Evolutionary conservation across 768 basidiomycete species (phyloP), one percentile per base, ranked within the genome.

Genomic region (Tricholoma matsutake): DNA sequence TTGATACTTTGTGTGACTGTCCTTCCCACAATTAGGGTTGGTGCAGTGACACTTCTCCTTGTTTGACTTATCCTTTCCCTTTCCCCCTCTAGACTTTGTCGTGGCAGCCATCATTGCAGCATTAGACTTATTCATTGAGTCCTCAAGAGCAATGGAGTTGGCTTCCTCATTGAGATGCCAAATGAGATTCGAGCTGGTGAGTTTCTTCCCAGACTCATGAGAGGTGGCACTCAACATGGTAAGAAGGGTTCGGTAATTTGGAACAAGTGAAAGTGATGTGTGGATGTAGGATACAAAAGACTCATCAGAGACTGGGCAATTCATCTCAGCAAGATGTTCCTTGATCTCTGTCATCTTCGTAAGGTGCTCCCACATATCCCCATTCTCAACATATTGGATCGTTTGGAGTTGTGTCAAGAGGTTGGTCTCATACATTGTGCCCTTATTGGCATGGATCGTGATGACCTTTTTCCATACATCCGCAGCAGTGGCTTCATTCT

Each of bases 401-500:
- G n/a, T n/a, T n/a, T n/a, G n/a, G n/a, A n/a, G n/a, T n/a, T n/a
- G n/a, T n/a, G n/a, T n/a, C n/a, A n/a, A n/a, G n/a, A n/a, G n/a
- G n/a, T n/a, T n/a, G n/a, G n/a, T n/a, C n/a, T n/a, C n/a, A n/a
- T 65, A 61, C 32, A 71, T 57, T 14, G 45, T 55, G 22, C 67
- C 68, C 54, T 71, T 69, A 6, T 64, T 56, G 54, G 69, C 65
- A 51, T 62, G 61, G 54, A 73, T 71, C 0, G 54, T 22, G 5
- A 56, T 52, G 6, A 75, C 64, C 53, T 68, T 66, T 13, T 59
- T 63, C 70, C 71, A 70, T 28, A 71, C 52, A 4, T 31, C 57
- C 0, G 59, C 49, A 35, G 68, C 69, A 18, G 64, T 68, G 0
- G 41, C 4, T 56, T 68, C 25, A 11, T 59, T 53, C 59, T 71